Percentiles rank a stretch among this genome's conserved stretches.
Evolutionary conservation across 495 filamentous ascomycete genomes (phyloP).

Genomic region (Annulohypoxylon moriforme): DNA sequence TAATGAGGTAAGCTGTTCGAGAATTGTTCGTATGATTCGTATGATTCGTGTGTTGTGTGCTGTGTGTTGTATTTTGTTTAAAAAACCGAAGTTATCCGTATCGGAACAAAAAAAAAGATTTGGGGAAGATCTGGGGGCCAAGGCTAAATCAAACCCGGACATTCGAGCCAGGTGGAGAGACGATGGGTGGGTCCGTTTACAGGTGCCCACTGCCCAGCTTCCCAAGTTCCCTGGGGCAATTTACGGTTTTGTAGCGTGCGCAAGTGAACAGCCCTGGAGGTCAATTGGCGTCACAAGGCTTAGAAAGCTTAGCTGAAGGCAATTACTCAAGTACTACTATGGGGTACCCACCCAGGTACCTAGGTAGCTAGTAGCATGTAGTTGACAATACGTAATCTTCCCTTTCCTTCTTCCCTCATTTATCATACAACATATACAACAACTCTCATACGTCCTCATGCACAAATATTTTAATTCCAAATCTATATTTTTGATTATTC

Average conservation of each 20-base stretch:
- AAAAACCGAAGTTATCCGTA: not conserved
- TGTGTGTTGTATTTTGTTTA: no score
- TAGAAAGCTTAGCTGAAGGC: constrained; percentile 14
- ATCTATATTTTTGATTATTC: not conserved
- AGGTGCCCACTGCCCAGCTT: not conserved
- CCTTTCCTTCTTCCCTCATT: not conserved
- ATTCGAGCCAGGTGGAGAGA: not conserved
- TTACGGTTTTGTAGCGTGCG: constrained; percentile 19
- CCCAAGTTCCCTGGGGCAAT: not conserved
- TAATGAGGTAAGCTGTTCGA: not conserved
- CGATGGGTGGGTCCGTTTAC: not conserved
- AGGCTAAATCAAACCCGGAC: constrained; percentile 6
- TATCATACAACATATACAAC: not conserved
- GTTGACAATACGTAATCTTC: not conserved
- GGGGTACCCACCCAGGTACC: no score
- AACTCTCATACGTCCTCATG: constrained; percentile 20
- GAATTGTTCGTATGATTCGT: not conserved
- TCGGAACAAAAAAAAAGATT: constrained; percentile 27
- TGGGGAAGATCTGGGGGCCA: not conserved
- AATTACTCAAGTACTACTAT: not conserved
- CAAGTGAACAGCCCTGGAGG: constrained; percentile 23
- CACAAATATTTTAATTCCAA: not conserved
- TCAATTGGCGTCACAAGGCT: constrained; percentile 33
- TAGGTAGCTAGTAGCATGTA: not conserved
- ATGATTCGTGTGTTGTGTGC: not conserved